Evolutionary conservation across 495 filamentous ascomycete genomes (phyloP).

Genomic region (Darksidea phi): DNA sequence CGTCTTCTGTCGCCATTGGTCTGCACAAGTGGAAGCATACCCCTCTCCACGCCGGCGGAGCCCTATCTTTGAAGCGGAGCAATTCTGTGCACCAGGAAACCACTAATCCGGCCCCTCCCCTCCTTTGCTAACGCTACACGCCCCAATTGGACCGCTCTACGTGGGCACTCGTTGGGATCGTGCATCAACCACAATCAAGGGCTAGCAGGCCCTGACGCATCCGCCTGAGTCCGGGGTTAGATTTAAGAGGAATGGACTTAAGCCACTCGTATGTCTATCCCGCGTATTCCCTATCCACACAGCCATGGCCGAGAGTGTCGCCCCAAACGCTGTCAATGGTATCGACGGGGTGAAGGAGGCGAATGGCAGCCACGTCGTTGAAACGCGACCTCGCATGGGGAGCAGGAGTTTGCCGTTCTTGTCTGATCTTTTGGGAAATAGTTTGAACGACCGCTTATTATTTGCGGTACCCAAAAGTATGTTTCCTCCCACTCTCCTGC

Average conservation of each 20-base stretch:
- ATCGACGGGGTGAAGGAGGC: neutral
- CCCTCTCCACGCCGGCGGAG: neutral
- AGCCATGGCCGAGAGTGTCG: constrained; percentile 5
- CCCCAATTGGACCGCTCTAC: constrained; percentile 28
- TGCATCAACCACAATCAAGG: neutral
- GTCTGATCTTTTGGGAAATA: constrained; percentile 43
- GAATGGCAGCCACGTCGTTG: neutral
- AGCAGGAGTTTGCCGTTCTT: constrained; percentile 31
- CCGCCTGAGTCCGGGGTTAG: neutral
- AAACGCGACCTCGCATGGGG: constrained; percentile 6
- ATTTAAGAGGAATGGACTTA: constrained; percentile 34
- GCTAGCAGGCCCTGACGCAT: constrained; percentile 3
- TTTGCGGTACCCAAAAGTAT: constrained; percentile 97
- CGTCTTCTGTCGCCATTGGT: constrained; percentile 4
- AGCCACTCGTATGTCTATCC: constrained; percentile 32
- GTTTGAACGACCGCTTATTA: constrained; percentile 86
- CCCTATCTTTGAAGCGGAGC: neutral
- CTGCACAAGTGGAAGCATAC: constrained; percentile 15
- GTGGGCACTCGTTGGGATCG: constrained; percentile 12
- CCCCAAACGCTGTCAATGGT: constrained; percentile 9
- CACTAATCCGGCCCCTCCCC: neutral
- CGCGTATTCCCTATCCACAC: neutral
- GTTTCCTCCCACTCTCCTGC: constrained; percentile 41
- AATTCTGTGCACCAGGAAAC: constrained; percentile 22
- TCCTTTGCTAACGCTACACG: neutral